Base-by-base conservation (phyloP, 169 alveolate genomes). In the Condylostoma magnum region DNA sequence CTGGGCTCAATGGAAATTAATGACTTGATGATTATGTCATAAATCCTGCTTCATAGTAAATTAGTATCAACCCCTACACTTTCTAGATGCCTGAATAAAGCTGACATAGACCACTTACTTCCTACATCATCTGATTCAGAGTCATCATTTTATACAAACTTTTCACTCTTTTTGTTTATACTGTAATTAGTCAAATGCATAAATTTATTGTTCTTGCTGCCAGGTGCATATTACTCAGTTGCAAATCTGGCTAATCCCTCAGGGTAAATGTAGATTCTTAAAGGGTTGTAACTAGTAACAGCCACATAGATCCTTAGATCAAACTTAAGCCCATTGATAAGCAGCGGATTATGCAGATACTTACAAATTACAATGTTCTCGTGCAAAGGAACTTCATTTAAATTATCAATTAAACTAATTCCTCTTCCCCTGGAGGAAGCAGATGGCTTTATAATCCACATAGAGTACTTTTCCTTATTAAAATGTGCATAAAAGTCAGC, bases 171-270 rank as follows among this genome's bases (percentile, higher is more conserved):
- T 53, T 90, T 90, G 55, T 87, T 86, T 38, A 90, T 76, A 27
- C 86, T 58, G 77, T 90, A 90, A 52, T 90, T 90, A 6, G 96
- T 90, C 30, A 90, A 65, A 72, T 87, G 93, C 66, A 82, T 81
- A 67, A 67, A 90, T 37, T 65, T 66, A 30, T 30, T 66, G 0
- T 71, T 66, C 10, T 70, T 60, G 30, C 56, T 69, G 0, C 68
- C 41, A 18, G 75, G 71, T 46, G 22, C 47, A 30, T 66, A 90
- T 10, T 72, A 69, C 57, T 86, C 91, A 48, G 86, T 70, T 1
- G 94, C 93, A 60, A 90, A 83, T 36, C 96, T 55, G 6, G 90
- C 91, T 30, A 91, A 71, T 4, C 94, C 96, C 68, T 91, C 96
- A 57, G 85, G 77, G 77, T 79, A 85, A 20, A 91, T 47, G 46